These are phyloP conservation scores for Citrullus mucosospermus DNA, from an alignment of 306 rosid genomes.

Conservation along the genomic window DNA sequence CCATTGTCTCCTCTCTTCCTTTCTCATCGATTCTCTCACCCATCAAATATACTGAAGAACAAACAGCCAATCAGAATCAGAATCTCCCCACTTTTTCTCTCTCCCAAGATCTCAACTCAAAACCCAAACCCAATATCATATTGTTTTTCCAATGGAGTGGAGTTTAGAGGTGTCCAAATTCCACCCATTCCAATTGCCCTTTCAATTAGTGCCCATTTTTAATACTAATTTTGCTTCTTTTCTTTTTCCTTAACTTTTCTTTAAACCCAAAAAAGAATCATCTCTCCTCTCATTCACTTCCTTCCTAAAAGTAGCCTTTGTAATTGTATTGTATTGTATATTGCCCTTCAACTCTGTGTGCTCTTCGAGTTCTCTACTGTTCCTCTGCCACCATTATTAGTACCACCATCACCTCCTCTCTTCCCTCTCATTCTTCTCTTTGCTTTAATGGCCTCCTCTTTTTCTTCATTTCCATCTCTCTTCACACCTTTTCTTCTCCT, in stretches of 20 bases:
- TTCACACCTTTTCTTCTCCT: background rate
- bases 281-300: background rate
- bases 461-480: background rate
- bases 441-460: constrained; percentile 2
- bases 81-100: background rate
- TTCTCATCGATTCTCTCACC: background rate
- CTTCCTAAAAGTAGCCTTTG: background rate
- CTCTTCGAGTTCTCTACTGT: background rate
- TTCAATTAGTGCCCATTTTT: background rate
- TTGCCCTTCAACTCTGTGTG: background rate
- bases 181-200: background rate
- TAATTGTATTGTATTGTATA: background rate
- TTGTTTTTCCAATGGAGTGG: background rate
- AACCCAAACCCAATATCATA: background rate
- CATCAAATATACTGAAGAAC: background rate
- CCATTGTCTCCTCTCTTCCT: background rate
- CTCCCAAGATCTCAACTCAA: background rate
- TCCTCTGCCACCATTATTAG: constrained; percentile 6
- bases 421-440: background rate
- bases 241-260: background rate
- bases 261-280: no score
- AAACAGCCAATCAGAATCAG: background rate
- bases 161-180: background rate
- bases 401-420: constrained; percentile 3
- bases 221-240: background rate